phyloP scores from a whole-genome alignment of 768 basidiomycete genomes.

The Boletus rufocinnamomeus region DNA sequence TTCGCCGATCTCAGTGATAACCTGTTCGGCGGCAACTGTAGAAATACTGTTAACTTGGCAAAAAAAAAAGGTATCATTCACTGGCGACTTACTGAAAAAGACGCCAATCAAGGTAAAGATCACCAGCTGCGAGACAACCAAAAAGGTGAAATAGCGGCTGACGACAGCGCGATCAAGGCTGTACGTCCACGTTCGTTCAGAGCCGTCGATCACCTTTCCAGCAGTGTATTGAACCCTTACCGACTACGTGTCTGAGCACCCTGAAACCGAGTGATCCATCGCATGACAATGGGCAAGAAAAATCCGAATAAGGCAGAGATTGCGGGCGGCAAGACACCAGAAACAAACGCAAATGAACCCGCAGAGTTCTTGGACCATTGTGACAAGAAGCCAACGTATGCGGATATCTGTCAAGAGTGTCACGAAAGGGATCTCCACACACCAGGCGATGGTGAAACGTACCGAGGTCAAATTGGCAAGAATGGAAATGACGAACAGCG shows the following conservation, averaged over 20 bases:
- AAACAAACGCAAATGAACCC: conserved; percentile 75
- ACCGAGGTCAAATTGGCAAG: conserved; percentile 89
- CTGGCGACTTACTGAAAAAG: conserved; percentile 65
- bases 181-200: conserved; percentile 31
- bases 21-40: conserved; percentile 38
- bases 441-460: conserved; percentile 27
- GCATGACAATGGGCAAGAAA: conserved; percentile 90
- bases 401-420: conserved; percentile 35
- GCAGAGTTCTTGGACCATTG: conserved; percentile 66
- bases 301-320: conserved; percentile 89
- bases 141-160: conserved; percentile 90
- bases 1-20: conserved; percentile 50
- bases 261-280: conserved; percentile 74
- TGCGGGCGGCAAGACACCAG: conserved; percentile 90
- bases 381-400: conserved; percentile 75
- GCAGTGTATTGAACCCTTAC: conserved; percentile 16
- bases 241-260: conserved; percentile 43
- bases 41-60: not conserved
- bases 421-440: not conserved
- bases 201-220: not conserved
- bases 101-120: conserved; percentile 95
- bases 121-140: conserved; percentile 90
- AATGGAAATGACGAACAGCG: conserved; percentile 85
- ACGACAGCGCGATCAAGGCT: conserved; percentile 88
- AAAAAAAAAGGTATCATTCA: not conserved